Conservation (phyloP, 1,284 basidiomycete species). For the Schizopora paradoxa region DNA sequence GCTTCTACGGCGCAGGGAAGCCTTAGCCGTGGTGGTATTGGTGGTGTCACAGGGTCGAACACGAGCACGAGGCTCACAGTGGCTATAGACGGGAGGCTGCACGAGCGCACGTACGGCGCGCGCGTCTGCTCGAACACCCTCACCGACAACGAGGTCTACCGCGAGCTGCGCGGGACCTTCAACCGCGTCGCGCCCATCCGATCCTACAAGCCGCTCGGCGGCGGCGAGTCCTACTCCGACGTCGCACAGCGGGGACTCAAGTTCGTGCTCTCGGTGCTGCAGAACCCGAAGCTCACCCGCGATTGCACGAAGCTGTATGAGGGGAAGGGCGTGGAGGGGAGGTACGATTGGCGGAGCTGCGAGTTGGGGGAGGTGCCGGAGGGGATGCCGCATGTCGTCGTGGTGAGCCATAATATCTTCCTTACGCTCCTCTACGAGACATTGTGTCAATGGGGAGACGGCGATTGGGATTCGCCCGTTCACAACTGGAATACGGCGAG, state of each 20-base stretch:
- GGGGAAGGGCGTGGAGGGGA: too few relatives aligned
- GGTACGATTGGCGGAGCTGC: not conserved
- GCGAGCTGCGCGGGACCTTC: not conserved
- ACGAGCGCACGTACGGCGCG: not conserved
- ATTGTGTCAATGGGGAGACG: not conserved
- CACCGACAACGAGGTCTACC: not conserved
- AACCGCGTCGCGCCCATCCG: not conserved
- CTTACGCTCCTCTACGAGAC: not conserved
- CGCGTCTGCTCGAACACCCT: not conserved
- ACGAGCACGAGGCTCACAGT: too few relatives aligned
- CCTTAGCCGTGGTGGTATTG: too few relatives aligned
- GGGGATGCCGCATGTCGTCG: conserved; percentile 1
- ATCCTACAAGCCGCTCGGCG: not conserved
- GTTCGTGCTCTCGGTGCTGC: not conserved
- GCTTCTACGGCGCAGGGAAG: too few relatives aligned
- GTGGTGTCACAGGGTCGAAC: too few relatives aligned
- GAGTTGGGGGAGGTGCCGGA: too few relatives aligned
- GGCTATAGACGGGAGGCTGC: too few relatives aligned
- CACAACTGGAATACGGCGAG: too few relatives aligned
- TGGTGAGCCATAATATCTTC: not conserved
- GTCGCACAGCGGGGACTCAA: not conserved
- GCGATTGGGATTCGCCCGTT: too few relatives aligned
- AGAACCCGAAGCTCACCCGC: not conserved
- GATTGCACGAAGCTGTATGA: not conserved
- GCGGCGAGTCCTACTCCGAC: not conserved